Evolutionary conservation across 2,329 filamentous ascomycete species (phyloP), one percentile per base, ranked within the genome.

Genomic region (Colletotrichum salicis): DNA sequence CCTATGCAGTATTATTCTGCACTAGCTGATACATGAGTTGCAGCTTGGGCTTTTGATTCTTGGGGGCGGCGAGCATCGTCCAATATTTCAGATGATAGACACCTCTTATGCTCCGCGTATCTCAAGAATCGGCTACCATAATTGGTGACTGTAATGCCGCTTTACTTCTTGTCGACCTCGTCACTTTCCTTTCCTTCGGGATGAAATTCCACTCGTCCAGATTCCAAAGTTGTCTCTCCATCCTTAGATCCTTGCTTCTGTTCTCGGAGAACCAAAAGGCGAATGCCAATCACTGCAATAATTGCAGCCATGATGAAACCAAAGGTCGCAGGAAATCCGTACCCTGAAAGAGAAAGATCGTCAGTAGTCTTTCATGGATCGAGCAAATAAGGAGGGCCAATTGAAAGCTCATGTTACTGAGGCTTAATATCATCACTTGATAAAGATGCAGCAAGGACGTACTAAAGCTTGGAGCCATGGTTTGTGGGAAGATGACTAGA

Each of bases 281-380:
- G 41, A 13, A 73, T 71, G 3, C 22, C 29, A 10, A 62, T 58
- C 12, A 64, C 58, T n/a, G 57, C 60, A 13, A 52, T 64, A 2
- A 64, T 73, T 4, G 41, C 65, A 3, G 64, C 70, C 22, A 67
- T 69, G 29, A 73, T 66, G 48, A 74, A 59, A 27, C 65, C 70
- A 37, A 73, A 75, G 22, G 63, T 74, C 22, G 67, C 59, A 22
- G 71, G 71, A n/a, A 64, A 73, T 19, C 71, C 71, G 29, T 70
- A 70, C 22, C 68, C 71, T 71, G 15, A 7, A 7, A 8, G 33
- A 37, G 3, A 10, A 19, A 33, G 4, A 1, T 33, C 13, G 13
- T 62, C 7, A 41, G 33, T 8, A 12, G 13, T 12, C 15, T 37
- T 48, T 61, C n/a, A 24, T n/a, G 7, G 0, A 48, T 31, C 8